Base-by-base conservation (phyloP, 306 rosid genomes). In the Sphenostylis stenocarpa region DNA sequence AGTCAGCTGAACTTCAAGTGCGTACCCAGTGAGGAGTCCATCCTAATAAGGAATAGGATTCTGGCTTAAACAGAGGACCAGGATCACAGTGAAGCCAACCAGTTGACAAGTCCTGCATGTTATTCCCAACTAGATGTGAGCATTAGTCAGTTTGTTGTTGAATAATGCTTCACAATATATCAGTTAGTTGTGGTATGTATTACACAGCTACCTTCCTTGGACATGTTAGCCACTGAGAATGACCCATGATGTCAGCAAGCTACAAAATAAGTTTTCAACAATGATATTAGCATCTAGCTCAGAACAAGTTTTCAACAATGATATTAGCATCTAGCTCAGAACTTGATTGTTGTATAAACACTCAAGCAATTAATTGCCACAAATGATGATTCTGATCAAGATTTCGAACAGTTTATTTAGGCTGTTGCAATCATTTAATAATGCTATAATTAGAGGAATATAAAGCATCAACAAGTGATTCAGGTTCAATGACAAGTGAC, bases 61-160 rank as follows among this genome's bases (percentile, higher is more conserved):
- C 97, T n/a, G 97, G 89, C 87, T 83, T 92, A 84, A 89, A 96
- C 82, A 90, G 71, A n/a, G 89, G 85, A 67, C 94, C 99, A 39
- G 99, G 97, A 84, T 96, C 99, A 86, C 99, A 96, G 45, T 87
- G 81, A 84, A 92, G 94, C 99, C 99, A 96, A 77, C 90, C 90
- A 77, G 91, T 89, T 77, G 97, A 88, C 82, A 96, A 83, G 84
- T 96, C 99, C 99, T 96, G 90, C 86, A 86, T 45, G 75, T 81
- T 38, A 71, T 77, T 67, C 39, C 72, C 84, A 83, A 20, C 20
- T 29, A 70, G 57, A 48, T 52, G 52, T 56, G 72, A 65, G 72
- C 44, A 72, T 56, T 45, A 79, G 72, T 70, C 61, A 72, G 38
- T 74, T 56, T 5, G n/a, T 73, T 73, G 75, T 52, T 47, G 49